Percentiles rank a stretch among this genome's conserved stretches.
phyloP scores from a whole-genome alignment of 1,139 yeast species.

The Cylindricascospora bacillispora region DNA sequence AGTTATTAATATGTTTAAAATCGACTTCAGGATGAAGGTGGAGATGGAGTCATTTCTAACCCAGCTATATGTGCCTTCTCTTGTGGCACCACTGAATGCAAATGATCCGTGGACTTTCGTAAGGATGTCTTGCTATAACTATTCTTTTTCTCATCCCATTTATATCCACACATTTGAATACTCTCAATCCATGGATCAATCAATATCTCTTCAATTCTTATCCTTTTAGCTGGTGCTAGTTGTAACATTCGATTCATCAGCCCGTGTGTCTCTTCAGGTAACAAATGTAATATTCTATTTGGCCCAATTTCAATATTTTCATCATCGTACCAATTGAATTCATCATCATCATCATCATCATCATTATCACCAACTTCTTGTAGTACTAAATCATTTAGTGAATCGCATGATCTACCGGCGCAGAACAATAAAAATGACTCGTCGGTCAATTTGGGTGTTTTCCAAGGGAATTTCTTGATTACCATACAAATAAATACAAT shows the following conservation, averaged over 20 bases:
- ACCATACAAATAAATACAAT: constrained; percentile 91
- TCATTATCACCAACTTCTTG: constrained; percentile 11
- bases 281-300: constrained; percentile 43
- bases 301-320: constrained; percentile 39
- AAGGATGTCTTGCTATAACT: not conserved
- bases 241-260: constrained; percentile 55
- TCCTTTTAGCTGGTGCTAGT: constrained; percentile 64
- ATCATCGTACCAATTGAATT: constrained; percentile 2
- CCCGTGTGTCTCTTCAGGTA: constrained; percentile 47
- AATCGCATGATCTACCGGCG: no score
- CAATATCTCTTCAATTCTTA: constrained; percentile 59
- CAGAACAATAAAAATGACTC: constrained; percentile 53
- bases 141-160: no score
- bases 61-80: constrained; percentile 1
- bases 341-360: constrained; percentile 20
- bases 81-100: constrained; percentile 1
- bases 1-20: no score
- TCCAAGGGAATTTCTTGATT: constrained; percentile 88
- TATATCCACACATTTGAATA: constrained; percentile 37
- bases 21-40: no score
- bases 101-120: not conserved
- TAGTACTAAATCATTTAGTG: constrained; percentile 19
- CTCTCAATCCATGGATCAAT: constrained; percentile 53
- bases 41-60: no score
- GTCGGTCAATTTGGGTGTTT: constrained; percentile 73